phyloP scores from a whole-genome alignment of 176 grass and related monocot genomes.

The Triticum dicoccoides region DNA sequence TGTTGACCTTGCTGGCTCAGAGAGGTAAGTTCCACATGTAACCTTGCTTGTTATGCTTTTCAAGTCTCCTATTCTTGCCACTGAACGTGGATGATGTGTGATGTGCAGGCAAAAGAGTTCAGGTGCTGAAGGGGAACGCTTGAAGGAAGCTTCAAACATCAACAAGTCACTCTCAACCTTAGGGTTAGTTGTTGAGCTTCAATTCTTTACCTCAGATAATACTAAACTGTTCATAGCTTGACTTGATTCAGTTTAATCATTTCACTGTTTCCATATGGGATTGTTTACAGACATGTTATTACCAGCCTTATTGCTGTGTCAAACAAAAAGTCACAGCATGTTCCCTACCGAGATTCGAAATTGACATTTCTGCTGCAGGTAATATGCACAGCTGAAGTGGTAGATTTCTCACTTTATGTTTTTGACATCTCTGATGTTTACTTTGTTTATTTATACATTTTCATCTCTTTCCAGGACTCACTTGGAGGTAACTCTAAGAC shows the following conservation, averaged over 20 bases:
- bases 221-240: constrained; percentile 8
- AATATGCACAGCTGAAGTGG: constrained; percentile 5
- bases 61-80: constrained; percentile 1
- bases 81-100: constrained; percentile 7
- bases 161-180: constrained; percentile 96
- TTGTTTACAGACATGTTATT: constrained; percentile 82
- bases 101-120: constrained; percentile 91
- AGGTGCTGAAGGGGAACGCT: constrained; percentile 95
- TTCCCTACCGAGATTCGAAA: constrained; percentile 97
- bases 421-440: neutral
- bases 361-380: constrained; percentile 99
- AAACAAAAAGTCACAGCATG: constrained; percentile 91
- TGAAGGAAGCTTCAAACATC: constrained; percentile 98
- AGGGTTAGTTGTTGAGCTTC: constrained; percentile 58
- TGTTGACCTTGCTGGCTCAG: constrained; percentile 95
- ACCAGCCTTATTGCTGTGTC: constrained; percentile 88
- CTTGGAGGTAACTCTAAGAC: constrained; percentile 98
- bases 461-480: constrained; percentile 65
- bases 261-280: neutral
- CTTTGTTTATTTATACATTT: constrained; percentile 26
- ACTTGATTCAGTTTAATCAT: constrained; percentile 10
- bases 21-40: constrained; percentile 57
- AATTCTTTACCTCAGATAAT: constrained; percentile 13
- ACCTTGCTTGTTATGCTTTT: neutral
- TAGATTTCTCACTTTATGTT: constrained; percentile 1